Base-by-base conservation (phyloP, 192 early-diverging fungal species). In the Coemansia sp. region DNA sequence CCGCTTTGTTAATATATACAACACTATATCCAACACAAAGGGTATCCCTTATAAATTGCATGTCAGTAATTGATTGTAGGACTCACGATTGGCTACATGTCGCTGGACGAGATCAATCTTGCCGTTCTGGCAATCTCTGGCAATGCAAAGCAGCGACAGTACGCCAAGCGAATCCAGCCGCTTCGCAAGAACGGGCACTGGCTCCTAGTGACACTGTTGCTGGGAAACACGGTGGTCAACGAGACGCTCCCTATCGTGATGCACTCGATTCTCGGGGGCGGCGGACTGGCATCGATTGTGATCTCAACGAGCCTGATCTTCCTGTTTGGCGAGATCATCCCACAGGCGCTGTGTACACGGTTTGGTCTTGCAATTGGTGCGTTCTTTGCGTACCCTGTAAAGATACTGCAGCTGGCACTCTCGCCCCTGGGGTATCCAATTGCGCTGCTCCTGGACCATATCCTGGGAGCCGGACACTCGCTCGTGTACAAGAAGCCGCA, bases 321-420 rank as follows among this genome's bases (percentile, higher is more conserved):
- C 8, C 63, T 98, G 37, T 98, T 96, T 84, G 94, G 97, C 63
- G 97, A 99, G 89, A 93, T 98, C 58, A 91, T 98, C 61, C 95
- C 96, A 16, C 95, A 97, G 69, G 90, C 95, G 12, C 83, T 96
- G 5, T 97, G 94, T 67, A 88, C 93, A 9, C 86, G 92, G 9
- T 89, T 95, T 74, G 95, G 96, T 1, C 86, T 98, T 39, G 87
- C 89, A 5, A 87, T 98, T 42, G 96, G 96, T 2, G 94, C 96
- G 5, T 89, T 90, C 44, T 94, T 96, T 77, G 92, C 95, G 15
- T 90, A 86, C 72, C 88, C 72, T 0, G 89, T 93, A 56, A 71
- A 88, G 37, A 53, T 81, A 5, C 63, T 93, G 23, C 90, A 90
- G 84, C 88, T 86, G 59, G 48, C 92, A 10, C 83, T 90, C 78